A percentile compares a stretch with the other conserved stretches of the same genome.
Evolutionary conservation across 23 red algal genomes (phyloP).

Genomic region (Pyropia yezoensis): DNA sequence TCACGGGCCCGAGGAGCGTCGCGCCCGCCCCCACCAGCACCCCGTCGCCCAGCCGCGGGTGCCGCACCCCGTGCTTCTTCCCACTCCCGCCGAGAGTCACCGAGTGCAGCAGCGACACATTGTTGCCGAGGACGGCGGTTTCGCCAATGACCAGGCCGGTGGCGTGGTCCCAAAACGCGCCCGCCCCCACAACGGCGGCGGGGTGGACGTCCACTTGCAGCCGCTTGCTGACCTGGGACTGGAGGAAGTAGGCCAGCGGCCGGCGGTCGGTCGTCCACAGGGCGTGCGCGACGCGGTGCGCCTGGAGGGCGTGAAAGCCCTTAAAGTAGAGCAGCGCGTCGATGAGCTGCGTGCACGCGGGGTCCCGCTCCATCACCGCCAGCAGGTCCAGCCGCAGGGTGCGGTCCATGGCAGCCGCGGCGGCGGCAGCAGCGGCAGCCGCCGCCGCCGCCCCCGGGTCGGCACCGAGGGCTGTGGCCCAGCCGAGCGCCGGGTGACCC

Average conservation of each 20-base stretch:
- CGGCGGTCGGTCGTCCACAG: constrained; percentile 65
- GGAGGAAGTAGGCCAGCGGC: constrained; percentile 64
- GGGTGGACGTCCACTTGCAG: constrained; percentile 98
- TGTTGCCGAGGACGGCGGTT: constrained; percentile 77
- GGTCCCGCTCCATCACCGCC: constrained; percentile 81
- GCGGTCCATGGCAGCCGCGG: constrained; percentile 2
- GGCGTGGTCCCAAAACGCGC: constrained; percentile 88
- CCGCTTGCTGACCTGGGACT: constrained; percentile 81
- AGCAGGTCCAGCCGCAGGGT: constrained; percentile 66
- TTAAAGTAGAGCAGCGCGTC: constrained; percentile 88
- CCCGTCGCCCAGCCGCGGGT: constrained; percentile 77
- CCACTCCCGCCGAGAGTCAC: constrained; percentile 92
- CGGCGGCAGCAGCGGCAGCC: background rate
- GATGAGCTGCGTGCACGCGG: constrained; percentile 81
- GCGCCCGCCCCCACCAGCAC: constrained; percentile 92
- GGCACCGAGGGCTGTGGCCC: no score
- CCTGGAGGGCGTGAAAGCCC: constrained; percentile 93
- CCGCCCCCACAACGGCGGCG: constrained; percentile 60
- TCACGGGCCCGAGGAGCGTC: constrained; percentile 75
- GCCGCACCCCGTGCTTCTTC: constrained; percentile 72
- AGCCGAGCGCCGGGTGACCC: no score
- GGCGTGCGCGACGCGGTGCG: constrained; percentile 72
- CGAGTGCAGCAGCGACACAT: constrained; percentile 81
- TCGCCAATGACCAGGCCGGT: constrained; percentile 96
- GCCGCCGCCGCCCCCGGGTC: background rate